phyloP scores from a whole-genome alignment of 768 basidiomycete species.

The Leccinum rimulosum region DNA sequence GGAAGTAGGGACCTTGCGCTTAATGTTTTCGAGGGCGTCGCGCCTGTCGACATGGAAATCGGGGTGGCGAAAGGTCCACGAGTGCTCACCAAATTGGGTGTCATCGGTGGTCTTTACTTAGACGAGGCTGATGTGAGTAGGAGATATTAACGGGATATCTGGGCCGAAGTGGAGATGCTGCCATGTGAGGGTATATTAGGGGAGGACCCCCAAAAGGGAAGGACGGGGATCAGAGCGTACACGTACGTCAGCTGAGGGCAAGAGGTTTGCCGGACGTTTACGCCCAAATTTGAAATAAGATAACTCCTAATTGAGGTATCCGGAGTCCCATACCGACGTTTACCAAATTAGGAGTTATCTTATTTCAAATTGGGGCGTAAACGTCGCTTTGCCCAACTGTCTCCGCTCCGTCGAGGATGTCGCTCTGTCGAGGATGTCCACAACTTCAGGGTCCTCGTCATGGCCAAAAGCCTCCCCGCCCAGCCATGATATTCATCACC shows the following conservation, averaged over 20 bases:
- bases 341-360: too few species aligned
- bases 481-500: too few species aligned
- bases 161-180: slow-evolving; percentile 1
- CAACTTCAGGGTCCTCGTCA: too few species aligned
- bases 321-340: too few species aligned
- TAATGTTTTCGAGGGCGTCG: slow-evolving; percentile 62
- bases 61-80: slow-evolving; percentile 54
- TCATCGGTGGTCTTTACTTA: slow-evolving; percentile 85
- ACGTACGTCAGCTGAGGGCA: neutral
- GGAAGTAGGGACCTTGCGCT: slow-evolving; percentile 51
- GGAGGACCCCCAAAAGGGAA: slow-evolving; percentile 8
- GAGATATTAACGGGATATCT: neutral
- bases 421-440: too few species aligned
- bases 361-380: too few species aligned
- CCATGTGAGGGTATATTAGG: neutral
- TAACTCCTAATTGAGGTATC: too few species aligned
- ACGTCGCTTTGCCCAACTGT: too few species aligned
- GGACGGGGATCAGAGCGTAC: slow-evolving; percentile 10
- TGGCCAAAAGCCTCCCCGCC: too few species aligned
- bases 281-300: too few species aligned
- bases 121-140: neutral
- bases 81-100: slow-evolving; percentile 61
- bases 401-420: too few species aligned
- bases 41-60: slow-evolving; percentile 51
- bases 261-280: too few species aligned